A percentile compares a stretch with the other conserved stretches of the same genome.
phyloP scores from a whole-genome alignment of 495 filamentous ascomycete species.

The Podospora comata region DNA sequence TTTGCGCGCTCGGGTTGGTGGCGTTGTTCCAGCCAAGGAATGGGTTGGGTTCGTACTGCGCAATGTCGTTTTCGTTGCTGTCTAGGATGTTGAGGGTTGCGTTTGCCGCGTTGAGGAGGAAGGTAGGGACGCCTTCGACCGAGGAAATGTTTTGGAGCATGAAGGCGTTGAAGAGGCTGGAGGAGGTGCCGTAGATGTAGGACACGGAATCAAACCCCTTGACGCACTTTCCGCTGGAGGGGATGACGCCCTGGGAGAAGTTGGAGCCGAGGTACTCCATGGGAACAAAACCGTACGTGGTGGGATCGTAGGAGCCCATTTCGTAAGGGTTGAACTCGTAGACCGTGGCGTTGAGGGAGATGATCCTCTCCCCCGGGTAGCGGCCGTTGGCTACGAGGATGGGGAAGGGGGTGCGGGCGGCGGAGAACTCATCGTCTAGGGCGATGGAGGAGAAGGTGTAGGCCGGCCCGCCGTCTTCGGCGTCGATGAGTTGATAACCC shows the following conservation, averaged over 20 bases:
- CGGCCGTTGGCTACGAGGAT: slow-evolving; percentile 76
- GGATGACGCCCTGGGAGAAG: slow-evolving; percentile 64
- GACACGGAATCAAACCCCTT: slow-evolving; percentile 81
- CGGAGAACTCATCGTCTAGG: slow-evolving; percentile 58
- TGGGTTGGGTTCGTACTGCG: slow-evolving; percentile 78
- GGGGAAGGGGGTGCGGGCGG: slow-evolving; percentile 77
- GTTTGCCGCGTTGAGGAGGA: slow-evolving; percentile 51
- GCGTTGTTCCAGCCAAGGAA: slow-evolving; percentile 68
- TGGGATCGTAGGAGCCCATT: slow-evolving; percentile 80
- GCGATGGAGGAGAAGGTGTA: slow-evolving; percentile 91
- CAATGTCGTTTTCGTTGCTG: slow-evolving; percentile 67
- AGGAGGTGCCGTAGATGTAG: slow-evolving; percentile 88
- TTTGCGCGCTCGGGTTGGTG: slow-evolving; percentile 57
- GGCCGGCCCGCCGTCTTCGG: slow-evolving; percentile 66
- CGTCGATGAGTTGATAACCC: slow-evolving; percentile 81
- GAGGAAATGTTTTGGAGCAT: slow-evolving; percentile 56
- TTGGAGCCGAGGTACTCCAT: slow-evolving; percentile 74
- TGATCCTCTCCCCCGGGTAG: slow-evolving; percentile 58
- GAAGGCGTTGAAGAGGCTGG: slow-evolving; percentile 78
- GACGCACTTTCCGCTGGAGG: slow-evolving; percentile 61
- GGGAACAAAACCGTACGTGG: slow-evolving; percentile 73
- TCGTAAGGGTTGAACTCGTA: slow-evolving; percentile 88
- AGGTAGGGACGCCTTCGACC: slow-evolving; percentile 46
- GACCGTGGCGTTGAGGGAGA: slow-evolving; percentile 76
- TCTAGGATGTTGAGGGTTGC: slow-evolving; percentile 55